Evolutionary conservation across 106 monocot genomes (phyloP), one percentile per base, ranked within the genome.

Genomic region (Xerophyta viscosa): DNA sequence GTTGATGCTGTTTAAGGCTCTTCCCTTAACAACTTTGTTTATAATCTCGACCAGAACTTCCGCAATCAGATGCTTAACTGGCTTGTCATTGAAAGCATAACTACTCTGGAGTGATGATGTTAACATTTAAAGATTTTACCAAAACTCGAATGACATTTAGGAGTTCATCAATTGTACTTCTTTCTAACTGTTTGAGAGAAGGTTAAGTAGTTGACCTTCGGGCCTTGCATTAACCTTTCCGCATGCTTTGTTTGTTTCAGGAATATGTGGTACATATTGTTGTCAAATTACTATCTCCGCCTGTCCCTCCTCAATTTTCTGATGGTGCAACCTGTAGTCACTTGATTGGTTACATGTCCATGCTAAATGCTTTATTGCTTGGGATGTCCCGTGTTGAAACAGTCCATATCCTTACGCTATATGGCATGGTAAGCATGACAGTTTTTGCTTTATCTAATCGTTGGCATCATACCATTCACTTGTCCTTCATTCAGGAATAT

Each of bases 321-420:
- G 74, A 42, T 52, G 46, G 70, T 52, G 74, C 61, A 28, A 29
- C 41, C 25, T 67, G 55, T 3, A 78, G 77, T 60, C 75, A 84
- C 66, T 71, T 78, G 50, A 55, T 79, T 61, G 63, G 72, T 50
- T 73, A 96, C 39, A 81, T 85, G 69, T 64, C 84, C 48, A 88
- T 82, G 78, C 60, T 96, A 33, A 84, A 69, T 71, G 69, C 81
- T 25, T 28, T 89, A 31, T 71, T 96, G 29, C 76, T 73, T 27
- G 72, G 81, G n/a, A 45, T 76, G 30, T 79, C 64, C 49, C 58
- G 61, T 48, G 59, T 72, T 47, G 96, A 96, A 46, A 52, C 55
- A 31, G 76, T 96, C 33, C 89, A 96, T 68, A 89, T 96, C n/a
- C 77, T 96, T 27, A 85, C 96, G 52, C 54, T 96, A 28, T 85